Base-by-base conservation (phyloP, 2,329 filamentous ascomycete genomes). In the Lasiodiplodia citricola region DNA sequence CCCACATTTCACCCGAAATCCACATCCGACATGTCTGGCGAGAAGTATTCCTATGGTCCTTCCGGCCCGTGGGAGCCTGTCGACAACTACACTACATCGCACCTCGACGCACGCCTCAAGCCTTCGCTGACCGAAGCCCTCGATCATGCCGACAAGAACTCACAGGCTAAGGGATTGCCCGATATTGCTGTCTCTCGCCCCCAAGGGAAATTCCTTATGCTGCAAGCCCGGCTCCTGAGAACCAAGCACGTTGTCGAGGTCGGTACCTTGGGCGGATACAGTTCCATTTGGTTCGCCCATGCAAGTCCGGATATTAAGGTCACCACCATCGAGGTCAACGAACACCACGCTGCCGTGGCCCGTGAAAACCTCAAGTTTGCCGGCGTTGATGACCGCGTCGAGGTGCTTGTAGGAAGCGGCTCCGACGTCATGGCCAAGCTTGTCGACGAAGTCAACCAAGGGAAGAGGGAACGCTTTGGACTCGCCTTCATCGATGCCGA, bases 401-500 rank as follows among this genome's bases (percentile, higher is more conserved):
- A 86, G 1, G 75, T 87, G 1, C 69, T 83, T 1, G 74, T 84
- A 0, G 85, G 85, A 0, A 74, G 80, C 1, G 85, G 80, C 0
- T 65, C 84, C 2, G 82, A 86, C 2, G 75, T 83, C 10, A 72
- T 85, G 16, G 76, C 80, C 0, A 72, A 75, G 62, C 73, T 87
- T 18, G 75, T 71, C 0, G 74, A 78, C 8, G 81, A 86, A 69
- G 80, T 84, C 14, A 70, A 76, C 55, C 56, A 66, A 1, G 81
- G 81, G 2, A 78, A 77, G 69, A 71, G 82, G 1, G 76, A 76
- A 13, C 76, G 76, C 55, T 86, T 85, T 69, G 84, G 84, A 67
- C 79, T 87, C 70, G 80, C 84, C 1, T 87, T 87, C 69, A 83
- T 87, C 44, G 85, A 87, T 73, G 86, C 85, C 7, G 83, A 84